phyloP scores from a whole-genome alignment of 768 basidiomycete genomes.

The Kwoniella heveanensis region DNA sequence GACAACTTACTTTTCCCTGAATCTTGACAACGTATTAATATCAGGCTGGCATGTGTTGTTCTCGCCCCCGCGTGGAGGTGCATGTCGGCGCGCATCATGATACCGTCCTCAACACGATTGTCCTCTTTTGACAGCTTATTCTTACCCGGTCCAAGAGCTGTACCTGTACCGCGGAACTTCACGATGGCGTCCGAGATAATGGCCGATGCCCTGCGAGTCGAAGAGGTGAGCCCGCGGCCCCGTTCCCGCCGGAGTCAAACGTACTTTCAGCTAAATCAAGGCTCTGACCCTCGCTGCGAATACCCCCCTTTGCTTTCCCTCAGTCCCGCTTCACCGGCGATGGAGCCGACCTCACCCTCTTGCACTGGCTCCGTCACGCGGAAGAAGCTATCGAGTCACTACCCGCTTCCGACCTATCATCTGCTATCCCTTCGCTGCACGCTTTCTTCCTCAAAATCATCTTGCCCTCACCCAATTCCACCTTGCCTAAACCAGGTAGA shows the following conservation, averaged over 20 bases:
- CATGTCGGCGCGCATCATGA: no score
- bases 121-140: no score
- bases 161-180: not conserved
- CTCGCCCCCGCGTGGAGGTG: slow-evolving; percentile 12
- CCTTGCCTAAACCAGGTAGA: slow-evolving; percentile 80
- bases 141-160: no score
- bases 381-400: slow-evolving; percentile 50
- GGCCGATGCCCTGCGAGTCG: slow-evolving; percentile 20
- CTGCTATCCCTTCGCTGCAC: slow-evolving; percentile 34
- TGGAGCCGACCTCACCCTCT: slow-evolving; percentile 45
- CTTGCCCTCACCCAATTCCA: slow-evolving; percentile 60
- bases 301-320: no score
- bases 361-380: slow-evolving; percentile 49
- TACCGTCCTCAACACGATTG: no score
- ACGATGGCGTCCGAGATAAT: slow-evolving; percentile 19
- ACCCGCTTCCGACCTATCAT: slow-evolving; percentile 31
- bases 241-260: no score
- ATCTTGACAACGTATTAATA: not conserved
- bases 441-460: slow-evolving; percentile 65
- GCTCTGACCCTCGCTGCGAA: no score
- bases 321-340: slow-evolving; percentile 48
- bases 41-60: slow-evolving; percentile 5
- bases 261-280: no score
- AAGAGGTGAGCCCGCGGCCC: slow-evolving; percentile 19
- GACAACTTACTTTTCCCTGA: no score